Conservation (phyloP, 805 yeast genomes). For the Wickerhamomyces canadensis region DNA sequence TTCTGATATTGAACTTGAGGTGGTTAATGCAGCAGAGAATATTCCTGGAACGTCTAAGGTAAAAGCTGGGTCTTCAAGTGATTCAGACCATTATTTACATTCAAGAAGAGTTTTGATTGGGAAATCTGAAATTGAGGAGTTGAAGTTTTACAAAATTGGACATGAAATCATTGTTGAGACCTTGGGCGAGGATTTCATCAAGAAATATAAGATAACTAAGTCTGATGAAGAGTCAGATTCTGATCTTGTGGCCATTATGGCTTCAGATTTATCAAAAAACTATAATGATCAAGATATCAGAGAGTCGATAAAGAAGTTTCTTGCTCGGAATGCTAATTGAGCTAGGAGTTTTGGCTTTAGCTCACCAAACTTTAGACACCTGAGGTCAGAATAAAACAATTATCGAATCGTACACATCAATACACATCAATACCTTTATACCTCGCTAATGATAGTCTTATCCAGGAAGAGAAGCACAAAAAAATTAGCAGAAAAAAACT, state of each 20-base stretch:
- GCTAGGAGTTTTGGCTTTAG: no score
- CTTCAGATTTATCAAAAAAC: background rate
- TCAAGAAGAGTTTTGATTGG: slow-evolving; percentile 5
- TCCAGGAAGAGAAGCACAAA: no score
- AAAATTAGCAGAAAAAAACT: no score
- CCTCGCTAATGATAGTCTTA: no score
- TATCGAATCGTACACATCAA: no score
- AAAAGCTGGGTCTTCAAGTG: background rate
- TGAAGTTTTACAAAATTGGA: slow-evolving; percentile 12
- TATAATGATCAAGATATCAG: background rate
- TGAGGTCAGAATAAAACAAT: no score
- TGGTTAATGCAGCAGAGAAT: no score
- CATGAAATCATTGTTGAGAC: slow-evolving; percentile 12
- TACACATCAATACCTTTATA: no score
- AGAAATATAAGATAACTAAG: slow-evolving; percentile 4
- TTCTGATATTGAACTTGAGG: slow-evolving; percentile 3
- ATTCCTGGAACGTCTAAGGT: no score
- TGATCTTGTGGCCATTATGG: background rate
- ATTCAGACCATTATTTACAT: background rate
- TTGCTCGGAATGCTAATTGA: no score
- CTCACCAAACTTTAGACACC: no score
- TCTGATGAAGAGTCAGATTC: background rate
- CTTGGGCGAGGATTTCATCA: slow-evolving; percentile 8
- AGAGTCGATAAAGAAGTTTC: background rate
- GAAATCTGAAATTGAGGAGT: slow-evolving; percentile 6